Conservation (phyloP, 345 rosid genomes). For the Carallia pectinifolia region DNA sequence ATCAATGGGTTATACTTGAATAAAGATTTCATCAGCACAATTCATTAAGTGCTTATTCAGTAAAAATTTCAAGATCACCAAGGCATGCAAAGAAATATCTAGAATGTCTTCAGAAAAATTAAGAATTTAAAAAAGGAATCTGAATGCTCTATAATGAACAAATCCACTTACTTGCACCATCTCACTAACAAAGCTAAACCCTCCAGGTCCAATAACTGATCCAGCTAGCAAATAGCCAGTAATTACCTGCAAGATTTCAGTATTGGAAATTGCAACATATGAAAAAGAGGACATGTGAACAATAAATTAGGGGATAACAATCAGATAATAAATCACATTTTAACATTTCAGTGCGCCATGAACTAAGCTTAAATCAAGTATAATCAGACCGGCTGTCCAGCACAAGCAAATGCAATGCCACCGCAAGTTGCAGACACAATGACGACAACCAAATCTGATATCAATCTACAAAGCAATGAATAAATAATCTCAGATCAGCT, state of each 20-base stretch:
- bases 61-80: background rate
- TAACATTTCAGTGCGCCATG: conserved; percentile 19
- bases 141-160: conserved; percentile 2
- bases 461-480: conserved; percentile 57
- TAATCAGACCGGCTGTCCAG: conserved; percentile 90
- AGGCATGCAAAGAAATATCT: background rate
- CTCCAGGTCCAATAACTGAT: conserved; percentile 91
- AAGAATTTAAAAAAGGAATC: background rate
- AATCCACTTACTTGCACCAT: conserved; percentile 86
- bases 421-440: conserved; percentile 99
- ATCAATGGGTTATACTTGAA: too few relatives aligned
- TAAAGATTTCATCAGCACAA: too few relatives aligned
- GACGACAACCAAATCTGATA: conserved; percentile 94
- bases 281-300: conserved; percentile 1
- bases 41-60: background rate
- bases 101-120: background rate
- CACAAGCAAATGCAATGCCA: conserved; percentile 98
- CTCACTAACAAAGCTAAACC: conserved; percentile 89
- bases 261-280: conserved; percentile 6
- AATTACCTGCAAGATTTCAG: conserved; percentile 62
- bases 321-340: conserved; percentile 18
- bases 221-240: conserved; percentile 95
- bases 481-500: conserved; percentile 7
- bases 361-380: conserved; percentile 22
- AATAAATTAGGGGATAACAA: background rate